phyloP scores from a whole-genome alignment of 2,329 filamentous ascomycete genomes.

The Seiridium cupressi region DNA sequence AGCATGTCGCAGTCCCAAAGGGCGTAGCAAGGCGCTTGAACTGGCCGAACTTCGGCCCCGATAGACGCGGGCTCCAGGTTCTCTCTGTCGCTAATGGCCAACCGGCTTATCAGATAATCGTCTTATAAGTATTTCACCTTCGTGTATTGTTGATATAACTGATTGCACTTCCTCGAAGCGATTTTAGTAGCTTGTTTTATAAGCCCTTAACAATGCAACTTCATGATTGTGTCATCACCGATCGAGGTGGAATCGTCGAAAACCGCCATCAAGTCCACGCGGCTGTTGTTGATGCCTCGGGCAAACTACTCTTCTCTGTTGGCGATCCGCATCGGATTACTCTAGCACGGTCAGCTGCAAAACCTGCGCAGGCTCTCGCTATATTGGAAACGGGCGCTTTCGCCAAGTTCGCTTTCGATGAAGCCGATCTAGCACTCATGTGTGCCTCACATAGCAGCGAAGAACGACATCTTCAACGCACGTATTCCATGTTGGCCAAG shows the following conservation, averaged over 20 bases:
- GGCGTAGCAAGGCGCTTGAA: too few relatives aligned
- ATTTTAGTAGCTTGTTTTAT: too few relatives aligned
- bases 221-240: constrained; percentile 30
- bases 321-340: constrained; percentile 41
- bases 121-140: too few relatives aligned
- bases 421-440: constrained; percentile 42
- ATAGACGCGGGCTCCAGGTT: too few relatives aligned
- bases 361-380: constrained; percentile 42
- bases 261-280: constrained; percentile 43
- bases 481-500: constrained; percentile 35
- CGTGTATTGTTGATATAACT: too few relatives aligned
- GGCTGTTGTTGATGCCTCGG: constrained; percentile 35
- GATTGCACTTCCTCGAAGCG: too few relatives aligned
- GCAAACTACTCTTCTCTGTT: constrained; percentile 34
- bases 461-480: constrained; percentile 34
- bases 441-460: constrained; percentile 47
- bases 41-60: too few relatives aligned
- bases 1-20: too few relatives aligned
- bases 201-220: not conserved
- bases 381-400: constrained; percentile 39
- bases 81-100: too few relatives aligned
- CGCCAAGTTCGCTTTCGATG: constrained; percentile 33
- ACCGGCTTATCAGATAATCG: too few relatives aligned
- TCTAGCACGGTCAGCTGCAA: constrained; percentile 42
- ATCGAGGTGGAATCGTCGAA: constrained; percentile 38